Percentiles rank a stretch among this genome's conserved stretches.
Conservation (phyloP, 257 asterid species). For the Asclepias syriaca region DNA sequence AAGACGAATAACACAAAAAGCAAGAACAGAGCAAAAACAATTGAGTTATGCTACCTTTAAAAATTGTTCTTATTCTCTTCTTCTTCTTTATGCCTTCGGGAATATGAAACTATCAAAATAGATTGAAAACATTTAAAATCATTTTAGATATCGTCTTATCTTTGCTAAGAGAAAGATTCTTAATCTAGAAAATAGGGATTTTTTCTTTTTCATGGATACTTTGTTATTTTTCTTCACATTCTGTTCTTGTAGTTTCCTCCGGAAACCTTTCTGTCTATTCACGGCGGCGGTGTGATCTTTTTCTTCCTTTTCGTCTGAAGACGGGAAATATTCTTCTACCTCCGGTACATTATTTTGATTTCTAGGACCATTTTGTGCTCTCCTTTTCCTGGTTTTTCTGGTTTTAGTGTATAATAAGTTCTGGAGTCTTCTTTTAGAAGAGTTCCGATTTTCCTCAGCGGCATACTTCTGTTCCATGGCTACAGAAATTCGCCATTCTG, state of each 20-base stretch:
- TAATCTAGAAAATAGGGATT: conserved; percentile 10
- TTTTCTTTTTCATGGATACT: conserved; percentile 11
- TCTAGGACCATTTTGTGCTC: neutral
- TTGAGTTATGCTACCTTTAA: no score
- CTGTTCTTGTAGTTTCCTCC: conserved; percentile 6
- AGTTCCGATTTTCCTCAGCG: conserved; percentile 42
- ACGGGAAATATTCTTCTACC: conserved; percentile 1
- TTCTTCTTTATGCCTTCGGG: neutral
- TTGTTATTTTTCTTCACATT: neutral
- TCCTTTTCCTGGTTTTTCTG: conserved; percentile 8
- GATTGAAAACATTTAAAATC: conserved; percentile 4
- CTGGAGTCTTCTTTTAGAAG: conserved; percentile 26
- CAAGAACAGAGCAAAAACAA: no score
- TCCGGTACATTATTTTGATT: conserved; percentile 4
- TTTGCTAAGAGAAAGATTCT: conserved; percentile 13
- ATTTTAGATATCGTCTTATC: conserved; percentile 6
- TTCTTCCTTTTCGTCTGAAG: neutral
- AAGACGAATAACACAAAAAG: no score
- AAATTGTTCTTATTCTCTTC: neutral
- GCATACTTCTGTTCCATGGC: conserved; percentile 38
- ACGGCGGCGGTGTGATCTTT: neutral
- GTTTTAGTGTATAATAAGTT: neutral
- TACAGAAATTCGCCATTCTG: conserved; percentile 35
- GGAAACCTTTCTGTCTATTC: neutral
- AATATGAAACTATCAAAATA: neutral